Conservation (phyloP, 176 grass and related monocot species). For the Panicum miliaceum region DNA sequence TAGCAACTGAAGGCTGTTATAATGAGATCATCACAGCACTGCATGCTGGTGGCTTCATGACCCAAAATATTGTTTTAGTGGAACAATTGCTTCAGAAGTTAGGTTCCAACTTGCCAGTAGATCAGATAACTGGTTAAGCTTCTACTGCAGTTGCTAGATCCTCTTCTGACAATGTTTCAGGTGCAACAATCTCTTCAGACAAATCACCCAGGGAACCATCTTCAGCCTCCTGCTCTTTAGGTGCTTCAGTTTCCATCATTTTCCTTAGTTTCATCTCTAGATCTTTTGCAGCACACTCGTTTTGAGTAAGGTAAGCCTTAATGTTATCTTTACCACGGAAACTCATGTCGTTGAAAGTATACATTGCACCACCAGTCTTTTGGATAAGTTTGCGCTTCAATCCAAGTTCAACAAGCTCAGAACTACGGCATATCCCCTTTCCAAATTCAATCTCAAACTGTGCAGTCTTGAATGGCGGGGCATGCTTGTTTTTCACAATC, state of each 20-base stretch:
- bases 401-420: conserved; percentile 77
- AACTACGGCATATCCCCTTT: conserved; percentile 80
- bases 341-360: conserved; percentile 53
- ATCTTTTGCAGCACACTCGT: conserved; percentile 59
- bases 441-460: conserved; percentile 92
- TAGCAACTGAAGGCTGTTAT: not conserved
- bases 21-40: not conserved
- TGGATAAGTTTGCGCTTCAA: conserved; percentile 71
- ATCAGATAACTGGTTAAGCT: conserved; percentile 38
- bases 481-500: conserved; percentile 96
- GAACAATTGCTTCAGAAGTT: conserved; percentile 8
- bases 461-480: conserved; percentile 82
- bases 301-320: conserved; percentile 65
- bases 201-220: conserved; percentile 25
- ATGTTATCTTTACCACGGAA: conserved; percentile 71
- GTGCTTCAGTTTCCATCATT: conserved; percentile 47
- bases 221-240: conserved; percentile 52
- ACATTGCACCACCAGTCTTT: conserved; percentile 45
- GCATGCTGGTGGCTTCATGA: not conserved
- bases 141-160: conserved; percentile 39
- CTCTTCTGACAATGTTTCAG: conserved; percentile 55
- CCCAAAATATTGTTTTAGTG: conserved; percentile 34
- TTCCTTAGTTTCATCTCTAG: conserved; percentile 57
- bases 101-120: not conserved
- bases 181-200: conserved; percentile 34